phyloP scores from a whole-genome alignment of 2,329 filamentous ascomycete species.

The Neocatenulostroma microsporum region DNA sequence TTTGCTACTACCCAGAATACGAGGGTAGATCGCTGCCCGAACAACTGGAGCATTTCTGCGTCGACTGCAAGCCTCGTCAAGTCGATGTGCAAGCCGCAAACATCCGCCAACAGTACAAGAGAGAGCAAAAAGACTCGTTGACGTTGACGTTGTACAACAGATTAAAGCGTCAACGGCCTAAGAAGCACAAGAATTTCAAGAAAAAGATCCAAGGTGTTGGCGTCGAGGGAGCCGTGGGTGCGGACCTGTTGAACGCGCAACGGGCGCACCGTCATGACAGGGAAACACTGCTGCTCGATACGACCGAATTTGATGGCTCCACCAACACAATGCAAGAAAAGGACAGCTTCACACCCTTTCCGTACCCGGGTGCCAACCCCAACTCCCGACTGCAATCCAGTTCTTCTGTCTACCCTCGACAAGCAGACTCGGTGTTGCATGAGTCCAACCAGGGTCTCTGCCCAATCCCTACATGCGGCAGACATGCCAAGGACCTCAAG shows the following conservation, averaged over 20 bases:
- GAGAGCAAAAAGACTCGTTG: conserved; percentile 45
- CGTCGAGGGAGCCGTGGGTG: too few relatives aligned
- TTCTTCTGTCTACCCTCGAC: conserved; percentile 62
- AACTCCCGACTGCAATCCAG: conserved; percentile 57
- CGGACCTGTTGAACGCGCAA: too few relatives aligned
- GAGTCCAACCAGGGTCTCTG: conserved; percentile 60
- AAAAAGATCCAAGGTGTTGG: conserved; percentile 83
- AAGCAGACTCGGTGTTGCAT: conserved; percentile 36
- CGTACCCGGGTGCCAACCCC: too few relatives aligned
- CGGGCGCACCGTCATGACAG: too few relatives aligned
- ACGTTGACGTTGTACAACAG: conserved; percentile 45
- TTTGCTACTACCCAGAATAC: conserved; percentile 81
- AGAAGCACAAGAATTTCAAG: conserved; percentile 80
- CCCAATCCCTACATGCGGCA: conserved; percentile 74
- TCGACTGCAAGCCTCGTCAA: conserved; percentile 72
- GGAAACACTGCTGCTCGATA: too few relatives aligned
- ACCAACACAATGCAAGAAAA: too few relatives aligned
- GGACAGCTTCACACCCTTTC: too few relatives aligned
- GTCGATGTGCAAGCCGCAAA: conserved; percentile 68
- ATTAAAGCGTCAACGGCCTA: conserved; percentile 63
- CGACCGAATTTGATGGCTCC: too few relatives aligned
- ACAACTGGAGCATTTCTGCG: conserved; percentile 65
- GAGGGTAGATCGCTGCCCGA: conserved; percentile 55
- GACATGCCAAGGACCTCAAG: conserved; percentile 82
- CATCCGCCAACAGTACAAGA: conserved; percentile 31